Conservation (phyloP, 768 basidiomycete genomes). For the Lactifluus subvellereus region DNA sequence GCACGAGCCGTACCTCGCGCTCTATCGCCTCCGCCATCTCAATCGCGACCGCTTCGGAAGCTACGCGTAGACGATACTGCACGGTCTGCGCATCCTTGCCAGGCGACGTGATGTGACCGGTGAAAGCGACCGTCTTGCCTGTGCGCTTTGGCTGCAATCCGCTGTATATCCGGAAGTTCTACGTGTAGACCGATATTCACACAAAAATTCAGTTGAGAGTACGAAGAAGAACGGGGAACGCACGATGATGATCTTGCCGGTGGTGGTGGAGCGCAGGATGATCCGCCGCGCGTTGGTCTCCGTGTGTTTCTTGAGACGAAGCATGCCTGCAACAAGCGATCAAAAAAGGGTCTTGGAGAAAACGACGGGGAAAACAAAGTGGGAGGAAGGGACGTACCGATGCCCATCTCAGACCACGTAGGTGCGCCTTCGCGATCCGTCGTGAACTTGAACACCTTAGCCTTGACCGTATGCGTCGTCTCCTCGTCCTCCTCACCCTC, state of each 20-base stretch:
- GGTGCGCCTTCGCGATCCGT: constrained; percentile 41
- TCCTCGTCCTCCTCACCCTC: constrained; percentile 80
- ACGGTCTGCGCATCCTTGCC: constrained; percentile 38
- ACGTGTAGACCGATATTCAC: neutral
- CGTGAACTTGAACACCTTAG: constrained; percentile 58
- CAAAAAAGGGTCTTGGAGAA: no score
- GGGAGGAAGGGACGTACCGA: constrained; percentile 42
- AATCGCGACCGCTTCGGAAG: constrained; percentile 51
- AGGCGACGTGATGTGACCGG: constrained; percentile 54
- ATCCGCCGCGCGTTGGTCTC: constrained; percentile 51
- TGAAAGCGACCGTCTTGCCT: constrained; percentile 54
- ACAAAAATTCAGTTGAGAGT: constrained; percentile 2
- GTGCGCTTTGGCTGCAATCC: constrained; percentile 49
- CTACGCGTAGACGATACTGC: constrained; percentile 57
- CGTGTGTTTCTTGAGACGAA: constrained; percentile 72
- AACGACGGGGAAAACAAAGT: neutral
- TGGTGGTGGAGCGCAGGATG: constrained; percentile 65
- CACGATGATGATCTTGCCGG: constrained; percentile 71
- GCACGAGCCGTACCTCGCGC: constrained; percentile 38
- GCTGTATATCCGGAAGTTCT: constrained; percentile 72
- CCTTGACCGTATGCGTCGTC: constrained; percentile 50
- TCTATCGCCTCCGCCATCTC: constrained; percentile 56
- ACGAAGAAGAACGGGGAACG: constrained; percentile 30
- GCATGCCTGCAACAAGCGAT: constrained; percentile 41
- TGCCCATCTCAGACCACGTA: constrained; percentile 62